Conservation (phyloP, 23 red algal genomes). For the Cyanidioschyzon merolae region DNA sequence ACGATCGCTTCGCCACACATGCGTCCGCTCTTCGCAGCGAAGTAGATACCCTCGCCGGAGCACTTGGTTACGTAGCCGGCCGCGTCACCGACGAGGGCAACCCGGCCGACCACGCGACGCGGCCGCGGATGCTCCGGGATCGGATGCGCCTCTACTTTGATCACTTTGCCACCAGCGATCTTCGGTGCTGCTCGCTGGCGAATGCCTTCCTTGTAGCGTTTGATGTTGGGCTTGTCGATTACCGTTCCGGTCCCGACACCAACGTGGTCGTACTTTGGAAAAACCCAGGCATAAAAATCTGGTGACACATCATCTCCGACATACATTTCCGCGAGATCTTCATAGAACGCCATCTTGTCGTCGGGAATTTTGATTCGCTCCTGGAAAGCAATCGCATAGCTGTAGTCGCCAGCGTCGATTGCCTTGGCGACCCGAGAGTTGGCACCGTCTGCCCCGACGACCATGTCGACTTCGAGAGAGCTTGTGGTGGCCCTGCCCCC, state of each 20-base stretch:
- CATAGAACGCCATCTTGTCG: conserved; percentile 97
- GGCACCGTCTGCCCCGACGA: conserved; percentile 97
- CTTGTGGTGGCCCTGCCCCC: conserved; percentile 12
- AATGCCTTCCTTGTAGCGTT: conserved; percentile 93
- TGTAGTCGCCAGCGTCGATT: conserved; percentile 98
- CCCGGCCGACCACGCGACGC: conserved; percentile 66
- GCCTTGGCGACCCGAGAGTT: conserved; percentile 92
- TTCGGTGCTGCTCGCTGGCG: conserved; percentile 78
- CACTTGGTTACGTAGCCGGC: conserved; percentile 98
- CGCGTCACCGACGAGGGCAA: conserved; percentile 94
- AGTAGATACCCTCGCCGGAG: conserved; percentile 98
- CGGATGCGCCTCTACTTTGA: conserved; percentile 97
- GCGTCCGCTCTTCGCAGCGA: conserved; percentile 94
- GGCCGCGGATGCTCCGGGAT: conserved; percentile 98
- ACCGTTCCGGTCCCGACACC: conserved; percentile 96
- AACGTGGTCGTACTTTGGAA: conserved; percentile 99
- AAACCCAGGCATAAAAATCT: conserved; percentile 99
- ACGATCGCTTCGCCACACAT: conserved; percentile 94
- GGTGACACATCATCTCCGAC: conserved; percentile 97
- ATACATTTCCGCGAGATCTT: conserved; percentile 99
- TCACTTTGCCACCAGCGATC: conserved; percentile 78
- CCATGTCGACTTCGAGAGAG: conserved; percentile 54
- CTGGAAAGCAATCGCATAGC: conserved; percentile 98
- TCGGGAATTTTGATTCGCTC: conserved; percentile 94
- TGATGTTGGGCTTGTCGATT: conserved; percentile 81